phyloP scores from a whole-genome alignment of 306 rosid genomes.

The Sesbania bispinosa region DNA sequence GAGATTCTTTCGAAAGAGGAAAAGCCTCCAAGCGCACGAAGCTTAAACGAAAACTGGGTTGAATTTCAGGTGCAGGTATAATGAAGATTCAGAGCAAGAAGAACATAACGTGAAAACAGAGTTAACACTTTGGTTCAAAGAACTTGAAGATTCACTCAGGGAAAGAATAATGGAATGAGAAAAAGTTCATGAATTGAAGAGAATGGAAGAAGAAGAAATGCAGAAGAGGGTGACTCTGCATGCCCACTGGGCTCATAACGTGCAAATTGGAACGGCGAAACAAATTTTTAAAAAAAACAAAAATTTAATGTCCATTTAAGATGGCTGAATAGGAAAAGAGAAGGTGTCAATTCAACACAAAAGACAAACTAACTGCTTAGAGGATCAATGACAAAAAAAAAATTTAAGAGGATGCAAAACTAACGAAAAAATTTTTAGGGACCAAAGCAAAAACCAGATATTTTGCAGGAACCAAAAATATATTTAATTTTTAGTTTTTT shows the following conservation, averaged over 20 bases:
- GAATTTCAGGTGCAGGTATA: neutral
- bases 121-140: conserved; percentile 29
- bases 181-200: conserved; percentile 8
- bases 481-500: too few relatives aligned
- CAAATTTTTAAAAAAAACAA: too few relatives aligned
- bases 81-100: conserved; percentile 24
- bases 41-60: conserved; percentile 27
- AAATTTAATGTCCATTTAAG: too few relatives aligned
- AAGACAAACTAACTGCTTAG: too few relatives aligned
- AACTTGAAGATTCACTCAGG: conserved; percentile 33
- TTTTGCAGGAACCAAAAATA: too few relatives aligned
- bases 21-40: conserved; percentile 32
- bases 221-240: conserved; percentile 1
- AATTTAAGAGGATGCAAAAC: too few relatives aligned
- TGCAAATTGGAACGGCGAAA: conserved; percentile 78
- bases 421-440: too few relatives aligned
- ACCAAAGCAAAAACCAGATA: too few relatives aligned
- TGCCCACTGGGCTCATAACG: conserved; percentile 56
- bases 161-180: conserved; percentile 38
- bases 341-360: too few relatives aligned
- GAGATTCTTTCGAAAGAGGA: conserved; percentile 40
- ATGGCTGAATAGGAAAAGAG: too few relatives aligned
- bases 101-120: conserved; percentile 28
- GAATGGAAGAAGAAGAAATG: conserved; percentile 17
- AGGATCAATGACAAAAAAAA: too few relatives aligned